Base-by-base conservation (phyloP, 352 stramenopile species). In the Globisporangium okanoganense region DNA sequence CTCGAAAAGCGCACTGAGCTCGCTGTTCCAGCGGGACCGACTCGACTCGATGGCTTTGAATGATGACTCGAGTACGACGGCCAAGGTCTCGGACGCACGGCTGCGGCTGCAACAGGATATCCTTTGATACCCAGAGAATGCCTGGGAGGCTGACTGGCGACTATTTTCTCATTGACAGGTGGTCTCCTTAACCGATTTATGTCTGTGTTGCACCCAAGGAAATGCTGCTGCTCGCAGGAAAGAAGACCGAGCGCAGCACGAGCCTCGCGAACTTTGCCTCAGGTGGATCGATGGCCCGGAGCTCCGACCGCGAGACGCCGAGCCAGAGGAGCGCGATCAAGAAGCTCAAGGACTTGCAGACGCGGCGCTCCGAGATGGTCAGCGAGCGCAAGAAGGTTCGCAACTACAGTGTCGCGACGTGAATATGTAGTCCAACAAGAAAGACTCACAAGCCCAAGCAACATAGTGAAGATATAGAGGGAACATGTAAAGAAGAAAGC, bases 371-470 rank as follows among this genome's bases (percentile, higher is more conserved):
- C 35, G 82, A 90, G 65, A 91, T 94, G 82, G 79, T 77, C 14
- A 72, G 67, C 0, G 81, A 93, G 61, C 84, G 82, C 48, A 89
- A 88, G 43, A 88, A 87, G 47, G 82, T 94, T 31, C 76, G 84
- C 50, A 94, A 94, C 61, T 94, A 94, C 66, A 94, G 70, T 41
- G 62, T 91, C 31, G 62, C 67, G 3, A 72, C 76, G 18, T 73
- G 20, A 53, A 53, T 2, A 20, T 22, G 0, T 20, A 50, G 10
- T 8, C 12, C 29, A 33, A 33, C 29, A 33, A 33, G 3, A 33
- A 33, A n/a, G n/a, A 33, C 6, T 33, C 29, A 6, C 29, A 33
- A 33, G 29, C 6, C 29, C 29, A 6, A 33, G 29, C 29, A 33
- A 33, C 29, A 7, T 3, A 33, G 29, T 33, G 29, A 33, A 33